Evolutionary conservation across 768 basidiomycete genomes (phyloP), one percentile per base, ranked within the genome.

Genomic region (Harrya chromipes): DNA sequence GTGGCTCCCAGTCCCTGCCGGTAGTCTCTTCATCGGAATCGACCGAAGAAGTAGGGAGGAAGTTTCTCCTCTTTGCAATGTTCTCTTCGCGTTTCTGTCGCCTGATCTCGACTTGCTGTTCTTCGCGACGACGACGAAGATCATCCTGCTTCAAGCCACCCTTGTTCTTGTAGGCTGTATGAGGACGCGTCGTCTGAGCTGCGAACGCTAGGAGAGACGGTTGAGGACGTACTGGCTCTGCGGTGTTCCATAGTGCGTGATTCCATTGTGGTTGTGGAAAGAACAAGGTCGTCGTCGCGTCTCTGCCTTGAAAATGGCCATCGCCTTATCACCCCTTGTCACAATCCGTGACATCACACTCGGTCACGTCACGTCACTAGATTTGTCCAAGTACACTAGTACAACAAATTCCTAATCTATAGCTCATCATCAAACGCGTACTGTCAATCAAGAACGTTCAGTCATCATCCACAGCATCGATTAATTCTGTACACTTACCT

Each of bases 51-150:
- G 82, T 77, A 31, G 92, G 84, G 49, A 93, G 78, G 66, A 95
- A 90, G 71, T 97, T 97, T 55, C 97, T 80, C 70, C 97, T 82
- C 78, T 99, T 99, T 52, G 94, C 90, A 54, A 98, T 94, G 69
- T 94, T 94, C 72, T 99, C 97, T 69, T 99, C 97, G 60, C 97
- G 81, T 75, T 98, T 98, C 75, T 95, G 92, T 66, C 93, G 82
- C 67, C 97, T 82, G 78, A 99, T 97, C 79, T 98, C 97, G 49
- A 99, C 97, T 65, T 98, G 94, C 68, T 95, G 92, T 69, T 99
- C 94, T 70, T 98, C 97, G 51, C 97, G 85, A 69, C 95, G 86
- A 72, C 94, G 87, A 61, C 95, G 84, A 60, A 98, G 87, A 69
- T 98, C 92, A 53, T 95, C 92, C 61, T 84, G 85, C 70, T 92